Evolutionary conservation across 352 stramenopile species (phyloP), one percentile per base, ranked within the genome.

Genomic region (Blastocystis sp.): DNA sequence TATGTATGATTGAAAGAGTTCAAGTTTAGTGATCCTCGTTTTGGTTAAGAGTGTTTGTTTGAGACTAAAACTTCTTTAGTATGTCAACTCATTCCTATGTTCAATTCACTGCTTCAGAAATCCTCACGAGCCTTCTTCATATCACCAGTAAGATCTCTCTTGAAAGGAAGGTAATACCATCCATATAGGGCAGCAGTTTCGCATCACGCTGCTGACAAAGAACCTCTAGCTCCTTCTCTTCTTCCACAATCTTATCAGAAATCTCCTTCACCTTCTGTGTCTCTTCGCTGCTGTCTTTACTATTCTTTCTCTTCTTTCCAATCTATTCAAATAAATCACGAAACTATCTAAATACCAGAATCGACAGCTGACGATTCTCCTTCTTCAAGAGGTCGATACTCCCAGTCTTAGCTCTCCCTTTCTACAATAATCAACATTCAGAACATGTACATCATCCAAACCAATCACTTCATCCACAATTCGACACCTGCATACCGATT

Each of bases 151-250:
- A 44, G 48, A 53, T 30, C 1, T 27, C 33, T 44, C 17, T 17
- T 66, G 44, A 78, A 99, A 99, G 42, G 97, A 98, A 99, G 35
- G 96, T 98, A 53, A 98, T 95, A 77, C 97, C 97, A 42, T 95
- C 96, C 96, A 99, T 99, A 92, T 96, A 99, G 7, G 97, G 96
- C 82, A 98, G 93, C 44, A 99, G 93, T 57, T 95, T 93, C 53
- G 90, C 89, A 53, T 96, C 94, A 51, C 95, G 91, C 62, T 92
- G 90, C 58, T 92, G 89, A 90, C 94, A 95, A 76, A 95, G 90
- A 53, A 91, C 92, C 66, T 95, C 93, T 35, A 92, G 92, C 90
- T 96, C 92, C 81, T 94, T 92, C 91, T 96, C 56, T n/a, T 33
- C 19, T 7, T 80, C 69, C 35, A 51, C 69, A 24, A 80, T 80